Evolutionary conservation across 2,329 filamentous ascomycete species (phyloP), one percentile per base, ranked within the genome.

Genomic region (Shiraia sp.): DNA sequence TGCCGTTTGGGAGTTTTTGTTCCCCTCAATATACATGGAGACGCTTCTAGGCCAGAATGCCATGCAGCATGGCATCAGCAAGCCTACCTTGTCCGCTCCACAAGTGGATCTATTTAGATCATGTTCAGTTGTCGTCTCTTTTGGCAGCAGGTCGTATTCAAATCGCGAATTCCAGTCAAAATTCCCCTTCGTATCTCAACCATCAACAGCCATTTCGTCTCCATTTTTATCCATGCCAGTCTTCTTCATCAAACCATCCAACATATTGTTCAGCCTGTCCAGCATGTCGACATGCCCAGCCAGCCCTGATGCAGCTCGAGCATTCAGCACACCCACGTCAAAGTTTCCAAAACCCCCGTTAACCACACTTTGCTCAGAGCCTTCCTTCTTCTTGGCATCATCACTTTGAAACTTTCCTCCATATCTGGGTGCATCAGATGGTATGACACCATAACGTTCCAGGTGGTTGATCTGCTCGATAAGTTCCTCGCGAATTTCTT

Each of bases 271-370:
- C 28, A 81, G 79, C 52, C 80, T 78, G 24, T 75, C 77, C 82
- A 92, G 86, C 31, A 95, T 72, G 71, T 96, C 89, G 2, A 81
- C 81, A 63, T 95, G 90, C 78, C 92, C 93, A 50, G 89, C 86
- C 58, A 85, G 81, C 42, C 88, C 88, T 49, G 86, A 86, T 50
- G 88, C 86, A 47, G 88, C 89, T 42, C 89, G 80, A 59, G 88
- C 91, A 65, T 96, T 97, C 57, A 97, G 71, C 82, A 88, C 92
- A 23, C 91, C 91, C 10, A 95, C 85, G 63, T 96, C 91, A 38
- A 96, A 75, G 73, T 71, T 66, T 6, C 75, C 75, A 31, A 77
- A 53, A 6, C 75, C 75, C 10, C 71, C 72, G 52, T 77, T 77
- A 37, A 64, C 73, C 9, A 70, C 60, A 6, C 45, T 48, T 4